phyloP scores from a whole-genome alignment of 1,284 basidiomycete genomes.

The Pseudozyma thailandica region DNA sequence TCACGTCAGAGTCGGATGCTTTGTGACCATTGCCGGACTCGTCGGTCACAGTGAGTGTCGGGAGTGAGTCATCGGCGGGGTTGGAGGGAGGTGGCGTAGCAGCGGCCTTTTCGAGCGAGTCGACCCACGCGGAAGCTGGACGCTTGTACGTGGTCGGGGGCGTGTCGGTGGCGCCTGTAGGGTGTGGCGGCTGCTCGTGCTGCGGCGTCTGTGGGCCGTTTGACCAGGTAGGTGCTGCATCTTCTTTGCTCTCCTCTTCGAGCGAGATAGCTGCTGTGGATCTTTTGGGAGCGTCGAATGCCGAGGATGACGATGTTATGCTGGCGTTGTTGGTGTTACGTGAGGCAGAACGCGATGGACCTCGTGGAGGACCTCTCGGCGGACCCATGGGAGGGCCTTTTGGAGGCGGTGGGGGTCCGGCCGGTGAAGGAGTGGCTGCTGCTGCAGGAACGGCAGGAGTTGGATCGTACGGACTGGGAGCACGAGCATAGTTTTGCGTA shows the following conservation, averaged over 20 bases:
- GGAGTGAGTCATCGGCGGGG: slow-evolving; percentile 27
- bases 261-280: slow-evolving; percentile 28
- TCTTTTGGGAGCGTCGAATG: neutral
- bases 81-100: slow-evolving; percentile 32
- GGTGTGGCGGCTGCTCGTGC: slow-evolving; percentile 3
- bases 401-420: slow-evolving; percentile 17
- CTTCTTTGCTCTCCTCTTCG: slow-evolving; percentile 25
- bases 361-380: slow-evolving; percentile 42
- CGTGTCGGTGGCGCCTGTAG: slow-evolving; percentile 19
- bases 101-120: slow-evolving; percentile 43
- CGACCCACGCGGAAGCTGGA: slow-evolving; percentile 33
- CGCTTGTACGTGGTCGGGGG: slow-evolving; percentile 29
- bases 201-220: slow-evolving; percentile 9
- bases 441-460: slow-evolving; percentile 10
- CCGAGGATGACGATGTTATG: slow-evolving; percentile 9
- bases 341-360: slow-evolving; percentile 34
- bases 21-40: slow-evolving; percentile 24
- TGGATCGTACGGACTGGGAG: slow-evolving; percentile 37
- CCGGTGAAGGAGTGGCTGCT: slow-evolving; percentile 9
- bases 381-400: slow-evolving; percentile 28
- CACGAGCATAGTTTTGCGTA: slow-evolving; percentile 9
- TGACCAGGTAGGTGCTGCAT: slow-evolving; percentile 3
- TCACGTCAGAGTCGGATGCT: neutral
- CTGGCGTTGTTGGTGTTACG: slow-evolving; percentile 23
- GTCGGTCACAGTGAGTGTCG: slow-evolving; percentile 43